These are phyloP conservation scores for Xylaria sp. DNA, from an alignment of 2,329 filamentous ascomycete species.

Conservation along the genomic window DNA sequence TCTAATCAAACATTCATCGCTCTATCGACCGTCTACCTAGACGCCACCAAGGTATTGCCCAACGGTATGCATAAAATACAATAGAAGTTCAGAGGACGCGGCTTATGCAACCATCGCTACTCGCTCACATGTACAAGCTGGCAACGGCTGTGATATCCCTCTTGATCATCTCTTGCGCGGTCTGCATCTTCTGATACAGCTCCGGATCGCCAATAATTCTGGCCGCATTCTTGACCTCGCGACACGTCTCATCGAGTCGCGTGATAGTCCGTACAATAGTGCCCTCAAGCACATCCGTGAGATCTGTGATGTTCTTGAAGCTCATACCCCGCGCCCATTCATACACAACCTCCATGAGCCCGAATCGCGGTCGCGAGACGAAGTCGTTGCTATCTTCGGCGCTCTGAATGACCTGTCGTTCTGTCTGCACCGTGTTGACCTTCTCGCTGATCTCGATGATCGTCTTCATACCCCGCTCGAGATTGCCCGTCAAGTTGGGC, in stretches of 20 bases:
- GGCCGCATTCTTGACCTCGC: slow-evolving; percentile 97
- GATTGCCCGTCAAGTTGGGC: slow-evolving; percentile 81
- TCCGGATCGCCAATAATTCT: slow-evolving; percentile 94
- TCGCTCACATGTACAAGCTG: slow-evolving; percentile 80
- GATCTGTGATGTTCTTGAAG: slow-evolving; percentile 95
- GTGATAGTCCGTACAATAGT: slow-evolving; percentile 97
- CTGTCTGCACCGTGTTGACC: slow-evolving; percentile 88
- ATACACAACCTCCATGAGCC: slow-evolving; percentile 96
- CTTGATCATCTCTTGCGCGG: slow-evolving; percentile 97
- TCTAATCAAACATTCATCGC: too few relatives aligned
- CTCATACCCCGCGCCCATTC: slow-evolving; percentile 98
- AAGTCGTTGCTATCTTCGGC: slow-evolving; percentile 94
- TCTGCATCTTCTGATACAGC: slow-evolving; percentile 95
- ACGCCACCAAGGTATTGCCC: too few relatives aligned
- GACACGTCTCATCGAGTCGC: slow-evolving; percentile 91
- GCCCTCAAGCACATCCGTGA: slow-evolving; percentile 96
- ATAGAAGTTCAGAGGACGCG: too few relatives aligned
- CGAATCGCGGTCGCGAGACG: slow-evolving; percentile 85
- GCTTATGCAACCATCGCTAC: too few relatives aligned
- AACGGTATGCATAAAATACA: too few relatives aligned
- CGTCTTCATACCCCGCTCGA: slow-evolving; percentile 84
- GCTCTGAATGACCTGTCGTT: slow-evolving; percentile 91
- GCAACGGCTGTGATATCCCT: slow-evolving; percentile 92
- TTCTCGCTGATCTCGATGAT: slow-evolving; percentile 93
- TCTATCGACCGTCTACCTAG: too few relatives aligned